Evolutionary conservation across 257 asterid genomes (phyloP), one percentile per base, ranked within the genome.

Genomic region (Capsicum pubescens): DNA sequence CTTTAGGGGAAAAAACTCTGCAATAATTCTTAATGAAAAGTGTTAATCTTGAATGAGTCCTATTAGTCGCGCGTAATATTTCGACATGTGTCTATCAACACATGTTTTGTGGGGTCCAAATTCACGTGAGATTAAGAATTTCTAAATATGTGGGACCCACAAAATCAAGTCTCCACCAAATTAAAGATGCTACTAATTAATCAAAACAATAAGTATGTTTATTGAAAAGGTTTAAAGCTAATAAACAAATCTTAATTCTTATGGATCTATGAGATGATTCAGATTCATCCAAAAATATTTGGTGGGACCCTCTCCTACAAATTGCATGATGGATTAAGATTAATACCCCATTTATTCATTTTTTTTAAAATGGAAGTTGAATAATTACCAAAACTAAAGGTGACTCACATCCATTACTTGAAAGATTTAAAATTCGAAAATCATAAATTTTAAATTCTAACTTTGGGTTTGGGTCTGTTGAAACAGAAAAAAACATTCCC

Each of bases 81-180:
- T 69, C 17, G 77, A 4, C 81, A 74, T 1, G 14, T 76, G 63
- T 52, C 1, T 21, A 52, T 76, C 48, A 13, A 13, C 5, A 76
- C 46, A 76, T 76, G 81, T 21, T 76, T 9, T 32, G 48, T 52
- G 39, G 81, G 74, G 63, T 52, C 63, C 48, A 52, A 52, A 21
- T 52, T 76, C 12, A 76, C 3, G 2, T 52, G 63, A 76, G 48
- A 76, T 56, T 76, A 50, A 50, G 8, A 52, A 21, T 76, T 50
- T 76, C 9, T 52, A 76, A 76, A 52, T 76, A 52, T 13, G 60
- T 14, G 12, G 63, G 81, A 76, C 81, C 81, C 81, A 1, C 21
- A 52, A 76, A 52, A 76, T 76, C 14, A 76, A 76, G 81, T 52
- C 21, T 76, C 81, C 63, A 26, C 81, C n/a, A 52, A 48, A 19